Evolutionary conservation across 192 early-diverging fungal genomes (phyloP), one percentile per base, ranked within the genome.

Genomic region (Mortierella claussenii): DNA sequence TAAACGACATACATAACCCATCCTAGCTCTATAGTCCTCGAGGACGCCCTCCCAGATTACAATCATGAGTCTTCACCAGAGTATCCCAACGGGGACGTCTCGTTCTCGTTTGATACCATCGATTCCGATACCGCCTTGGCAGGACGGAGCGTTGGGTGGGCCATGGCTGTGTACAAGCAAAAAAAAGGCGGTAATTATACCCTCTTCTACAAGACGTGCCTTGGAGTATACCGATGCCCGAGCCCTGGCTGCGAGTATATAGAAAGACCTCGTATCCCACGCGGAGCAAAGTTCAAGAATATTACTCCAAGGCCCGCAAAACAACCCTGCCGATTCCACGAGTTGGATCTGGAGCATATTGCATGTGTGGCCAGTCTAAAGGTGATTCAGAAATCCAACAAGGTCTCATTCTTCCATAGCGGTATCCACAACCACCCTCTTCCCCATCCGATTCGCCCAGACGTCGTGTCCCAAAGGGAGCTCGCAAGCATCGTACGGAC

Each of bases 371-470:
- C 52, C 1, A 55, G 42, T 3, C 21, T 54, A 43, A 54, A n/a
- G 8, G 28, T 54, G 10, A 21, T 44, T 28, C 26, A 54, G 1
- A 15, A 65, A n/a, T n/a, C n/a, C 42, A 24, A 54, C 4, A 30
- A 54, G 1, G 44, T 43, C 6, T 4, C 30, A 6, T 10, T 45
- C 21, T 11, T 23, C 9, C 62, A 65, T n/a, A 1, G 13, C 30
- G 62, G 62, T 2, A 10, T 47, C 11, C 62, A 65, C 21, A 47
- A 65, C 23, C 62, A 65, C 26, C 5, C 43, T 5, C 45, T 32
- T 7, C 62, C 62, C 0, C 52, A 9, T 34, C 42, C 12, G 18
- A 46, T 10, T 10, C 23, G 30, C 36, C 7, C 7, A 4, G 15
- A 46, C 15, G 21, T 46, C 15, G 10, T 20, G 4, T 4, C 7